Conservation (phyloP, 176 grass and related monocot genomes). For the Alopecurus myosuroides region DNA sequence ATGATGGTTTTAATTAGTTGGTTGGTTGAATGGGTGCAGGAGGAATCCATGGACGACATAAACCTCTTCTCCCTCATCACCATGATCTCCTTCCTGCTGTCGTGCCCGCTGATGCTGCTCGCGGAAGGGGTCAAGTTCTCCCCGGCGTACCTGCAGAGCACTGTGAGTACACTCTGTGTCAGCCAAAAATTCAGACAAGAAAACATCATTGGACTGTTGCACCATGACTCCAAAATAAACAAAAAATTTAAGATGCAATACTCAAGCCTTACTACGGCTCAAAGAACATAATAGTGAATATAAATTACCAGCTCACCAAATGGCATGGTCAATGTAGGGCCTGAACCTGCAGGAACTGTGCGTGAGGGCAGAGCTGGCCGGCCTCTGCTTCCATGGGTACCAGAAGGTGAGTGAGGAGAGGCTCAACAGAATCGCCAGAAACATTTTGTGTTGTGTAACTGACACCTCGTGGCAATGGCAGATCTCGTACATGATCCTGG, state of each 20-base stretch:
- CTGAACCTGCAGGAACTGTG: conserved; percentile 61
- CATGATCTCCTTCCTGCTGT: conserved; percentile 56
- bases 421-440: neutral
- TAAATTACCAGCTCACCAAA: neutral
- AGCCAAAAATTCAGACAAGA: neutral
- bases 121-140: conserved; percentile 70
- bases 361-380: conserved; percentile 50
- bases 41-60: conserved; percentile 73
- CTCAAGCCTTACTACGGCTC: no score
- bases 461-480: conserved; percentile 19
- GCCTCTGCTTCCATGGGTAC: conserved; percentile 74
- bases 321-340: conserved; percentile 28
- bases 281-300: no score
- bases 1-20: neutral
- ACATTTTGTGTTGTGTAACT: neutral
- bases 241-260: no score
- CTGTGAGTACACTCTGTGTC: conserved; percentile 19
- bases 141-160: conserved; percentile 54
- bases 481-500: conserved; percentile 58
- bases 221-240: neutral
- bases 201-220: neutral
- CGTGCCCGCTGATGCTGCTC: conserved; percentile 50
- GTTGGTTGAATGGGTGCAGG: neutral
- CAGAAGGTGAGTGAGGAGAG: conserved; percentile 49
- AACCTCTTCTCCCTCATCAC: conserved; percentile 80